Percentiles rank a stretch among this genome's conserved stretches.
These are phyloP conservation scores for Russula ochroleuca DNA, from an alignment of 768 basidiomycete genomes.

Conservation along the genomic window DNA sequence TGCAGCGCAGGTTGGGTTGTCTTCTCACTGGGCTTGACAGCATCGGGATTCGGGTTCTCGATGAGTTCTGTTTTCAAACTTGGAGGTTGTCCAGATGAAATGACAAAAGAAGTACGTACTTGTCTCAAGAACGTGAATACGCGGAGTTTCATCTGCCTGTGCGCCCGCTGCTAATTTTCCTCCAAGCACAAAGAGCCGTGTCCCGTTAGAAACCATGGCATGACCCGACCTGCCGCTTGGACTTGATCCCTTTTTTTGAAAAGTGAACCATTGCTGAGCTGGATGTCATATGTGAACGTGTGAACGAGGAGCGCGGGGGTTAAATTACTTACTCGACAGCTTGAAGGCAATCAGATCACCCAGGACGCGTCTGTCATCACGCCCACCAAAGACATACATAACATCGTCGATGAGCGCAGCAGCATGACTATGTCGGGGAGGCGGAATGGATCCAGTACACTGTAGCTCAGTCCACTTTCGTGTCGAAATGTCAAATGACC, in stretches of 20 bases:
- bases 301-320: no score
- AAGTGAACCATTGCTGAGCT: constrained; percentile 99
- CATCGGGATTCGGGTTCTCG: constrained; percentile 66
- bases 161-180: constrained; percentile 81
- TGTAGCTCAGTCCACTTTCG: constrained; percentile 85
- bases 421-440: constrained; percentile 92
- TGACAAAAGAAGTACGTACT: constrained; percentile 50
- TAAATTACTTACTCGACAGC: constrained; percentile 78
- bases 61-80: constrained; percentile 64
- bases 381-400: constrained; percentile 94
- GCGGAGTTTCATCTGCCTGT: constrained; percentile 70
- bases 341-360: constrained; percentile 96
- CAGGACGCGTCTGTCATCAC: constrained; percentile 94
- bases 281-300: constrained; percentile 14
- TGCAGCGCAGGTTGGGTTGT: constrained; percentile 39
- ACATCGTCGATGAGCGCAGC: constrained; percentile 96
- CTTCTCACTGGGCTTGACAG: constrained; percentile 41
- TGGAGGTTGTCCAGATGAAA: background rate
- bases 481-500: constrained; percentile 83
- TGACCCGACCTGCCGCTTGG: constrained; percentile 92
- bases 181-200: constrained; percentile 87
- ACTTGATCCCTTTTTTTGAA: constrained; percentile 98
- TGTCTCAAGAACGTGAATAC: constrained; percentile 90
- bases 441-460: constrained; percentile 97
- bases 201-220: constrained; percentile 90